Conservation (phyloP, 192 early-diverging fungal genomes). For the Backusella mclennaniae region DNA sequence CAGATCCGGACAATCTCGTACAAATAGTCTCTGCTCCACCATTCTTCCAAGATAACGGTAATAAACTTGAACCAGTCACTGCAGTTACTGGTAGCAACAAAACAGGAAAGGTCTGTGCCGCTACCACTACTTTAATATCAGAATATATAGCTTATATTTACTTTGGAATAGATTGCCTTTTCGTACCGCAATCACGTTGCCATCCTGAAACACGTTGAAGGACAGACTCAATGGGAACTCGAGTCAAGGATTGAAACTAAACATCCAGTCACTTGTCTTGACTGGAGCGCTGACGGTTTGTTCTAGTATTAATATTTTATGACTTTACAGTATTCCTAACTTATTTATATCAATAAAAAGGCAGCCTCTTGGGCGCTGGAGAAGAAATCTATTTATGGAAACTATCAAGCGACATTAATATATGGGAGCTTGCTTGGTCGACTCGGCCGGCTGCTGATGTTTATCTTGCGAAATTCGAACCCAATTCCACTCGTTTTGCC, state of each 20-base stretch:
- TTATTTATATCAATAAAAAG: background rate
- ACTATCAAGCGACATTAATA: background rate
- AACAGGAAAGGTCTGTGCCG: constrained; percentile 20
- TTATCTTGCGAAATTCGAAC: constrained; percentile 56
- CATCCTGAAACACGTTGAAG: constrained; percentile 2
- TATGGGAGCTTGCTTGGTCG: constrained; percentile 8
- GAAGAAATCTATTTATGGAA: constrained; percentile 19
- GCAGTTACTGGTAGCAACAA: constrained; percentile 28
- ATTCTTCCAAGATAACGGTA: background rate
- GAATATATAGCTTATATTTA: background rate
- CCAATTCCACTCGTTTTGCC: constrained; percentile 60
- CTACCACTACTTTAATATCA: background rate
- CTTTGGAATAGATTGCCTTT: constrained; percentile 3
- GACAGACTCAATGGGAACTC: constrained; percentile 11
- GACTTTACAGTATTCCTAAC: background rate
- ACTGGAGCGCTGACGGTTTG: constrained; percentile 27
- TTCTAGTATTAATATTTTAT: background rate
- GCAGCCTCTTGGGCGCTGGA: constrained; percentile 20
- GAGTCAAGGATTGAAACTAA: background rate
- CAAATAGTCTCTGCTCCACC: constrained; percentile 6
- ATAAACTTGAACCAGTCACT: constrained; percentile 23
- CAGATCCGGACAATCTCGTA: constrained; percentile 27
- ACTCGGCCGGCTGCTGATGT: constrained; percentile 35
- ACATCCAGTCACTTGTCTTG: constrained; percentile 12
- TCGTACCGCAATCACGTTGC: constrained; percentile 11